Percentiles rank a stretch among this genome's conserved stretches.
Evolutionary conservation across 106 monocot species (phyloP).

Genomic region (Acanthochlamys bracteata): DNA sequence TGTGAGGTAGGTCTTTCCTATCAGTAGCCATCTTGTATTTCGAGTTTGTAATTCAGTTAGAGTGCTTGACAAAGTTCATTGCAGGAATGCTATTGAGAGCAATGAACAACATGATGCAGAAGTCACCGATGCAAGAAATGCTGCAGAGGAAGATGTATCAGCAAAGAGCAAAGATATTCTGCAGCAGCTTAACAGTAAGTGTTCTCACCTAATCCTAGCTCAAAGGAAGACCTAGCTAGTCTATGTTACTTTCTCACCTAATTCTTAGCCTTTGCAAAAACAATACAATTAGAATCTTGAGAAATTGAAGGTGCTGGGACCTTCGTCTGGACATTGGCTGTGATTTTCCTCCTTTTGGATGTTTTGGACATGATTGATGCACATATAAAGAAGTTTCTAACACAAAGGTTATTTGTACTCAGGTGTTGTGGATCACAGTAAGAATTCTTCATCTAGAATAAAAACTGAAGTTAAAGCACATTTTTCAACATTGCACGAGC

Average conservation of each 20-base stretch:
- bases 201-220: neutral
- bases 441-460: slow-evolving; percentile 23
- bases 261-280: too few species aligned
- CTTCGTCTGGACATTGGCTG: too few species aligned
- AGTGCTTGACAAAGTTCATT: neutral
- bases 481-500: slow-evolving; percentile 17
- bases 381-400: too few species aligned
- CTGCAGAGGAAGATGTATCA: slow-evolving; percentile 40
- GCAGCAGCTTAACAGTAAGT: slow-evolving; percentile 44
- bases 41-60: too few species aligned
- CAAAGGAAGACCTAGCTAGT: too few species aligned
- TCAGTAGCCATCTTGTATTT: neutral
- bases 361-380: too few species aligned
- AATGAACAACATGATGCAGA: slow-evolving; percentile 69
- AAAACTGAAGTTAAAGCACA: slow-evolving; percentile 36
- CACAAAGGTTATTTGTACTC: neutral
- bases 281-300: too few species aligned
- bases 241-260: too few species aligned
- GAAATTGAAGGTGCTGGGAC: too few species aligned
- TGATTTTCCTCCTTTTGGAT: too few species aligned
- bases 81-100: slow-evolving; percentile 40
- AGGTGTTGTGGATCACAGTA: slow-evolving; percentile 39
- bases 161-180: slow-evolving; percentile 31
- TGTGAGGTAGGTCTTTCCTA: slow-evolving; percentile 34
- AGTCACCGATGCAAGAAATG: slow-evolving; percentile 29